Evolutionary conservation across 1,139 yeast genomes (phyloP).

Genomic region (Saccharomyces pastorianus): DNA sequence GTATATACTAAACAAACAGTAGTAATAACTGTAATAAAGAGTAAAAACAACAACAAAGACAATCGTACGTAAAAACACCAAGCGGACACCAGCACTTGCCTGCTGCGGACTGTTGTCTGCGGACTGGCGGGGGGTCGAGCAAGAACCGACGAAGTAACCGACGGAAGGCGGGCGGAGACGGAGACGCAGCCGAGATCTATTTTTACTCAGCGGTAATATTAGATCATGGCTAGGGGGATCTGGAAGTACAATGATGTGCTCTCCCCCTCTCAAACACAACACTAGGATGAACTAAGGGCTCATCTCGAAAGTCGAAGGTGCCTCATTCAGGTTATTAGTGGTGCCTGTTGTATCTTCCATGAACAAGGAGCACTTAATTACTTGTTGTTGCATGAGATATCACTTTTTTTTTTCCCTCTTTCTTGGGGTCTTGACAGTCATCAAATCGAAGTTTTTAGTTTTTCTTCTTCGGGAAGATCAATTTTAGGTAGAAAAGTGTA

Average conservation of each 20-base stretch:
- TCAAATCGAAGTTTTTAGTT: not conserved
- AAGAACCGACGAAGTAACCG: not conserved
- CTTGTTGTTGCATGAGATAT: not conserved
- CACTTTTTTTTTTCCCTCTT: slow-evolving; percentile 2
- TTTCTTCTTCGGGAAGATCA: not conserved
- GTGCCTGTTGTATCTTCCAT: not conserved
- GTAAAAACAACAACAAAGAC: not conserved
- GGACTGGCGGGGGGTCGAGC: not conserved
- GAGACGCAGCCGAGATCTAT: not conserved
- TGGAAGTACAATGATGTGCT: not conserved
- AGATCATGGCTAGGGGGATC: not conserved
- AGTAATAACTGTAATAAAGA: slow-evolving; percentile 2
- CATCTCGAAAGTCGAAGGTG: not conserved
- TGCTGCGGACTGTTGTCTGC: not conserved
- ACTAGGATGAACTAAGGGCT: not conserved
- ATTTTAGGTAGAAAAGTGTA: not conserved
- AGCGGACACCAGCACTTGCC: not conserved
- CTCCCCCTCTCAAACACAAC: not conserved
- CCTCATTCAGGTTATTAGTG: not conserved
- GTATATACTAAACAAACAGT: not conserved
- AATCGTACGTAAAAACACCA: not conserved
- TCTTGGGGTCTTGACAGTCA: not conserved
- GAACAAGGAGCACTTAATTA: not conserved
- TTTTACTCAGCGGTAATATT: not conserved
- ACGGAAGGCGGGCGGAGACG: not conserved